phyloP scores from a whole-genome alignment of 2,329 filamentous ascomycete genomes.

The Thelonectria discophora region DNA sequence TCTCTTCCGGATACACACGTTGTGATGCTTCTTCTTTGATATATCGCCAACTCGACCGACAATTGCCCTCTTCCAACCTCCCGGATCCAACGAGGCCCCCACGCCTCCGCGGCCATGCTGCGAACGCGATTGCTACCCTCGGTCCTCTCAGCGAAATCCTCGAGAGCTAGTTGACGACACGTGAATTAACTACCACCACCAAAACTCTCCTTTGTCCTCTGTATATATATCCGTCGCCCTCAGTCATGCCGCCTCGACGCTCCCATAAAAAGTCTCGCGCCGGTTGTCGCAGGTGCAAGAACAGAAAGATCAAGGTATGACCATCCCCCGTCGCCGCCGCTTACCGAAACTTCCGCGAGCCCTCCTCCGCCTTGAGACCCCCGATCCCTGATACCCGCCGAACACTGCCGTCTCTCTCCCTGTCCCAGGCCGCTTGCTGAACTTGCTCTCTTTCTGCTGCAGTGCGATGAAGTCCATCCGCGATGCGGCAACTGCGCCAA shows the following conservation, averaged over 20 bases:
- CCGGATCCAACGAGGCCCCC: constrained; percentile 29
- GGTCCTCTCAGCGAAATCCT: constrained; percentile 38
- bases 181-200: constrained; percentile 25
- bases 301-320: constrained; percentile 73
- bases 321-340: background rate
- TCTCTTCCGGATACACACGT: too few relatives aligned
- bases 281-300: constrained; percentile 72
- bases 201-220: constrained; percentile 3
- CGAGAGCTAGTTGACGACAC: constrained; percentile 37
- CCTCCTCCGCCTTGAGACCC: constrained; percentile 14
- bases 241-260: constrained; percentile 68
- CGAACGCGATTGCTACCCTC: constrained; percentile 39
- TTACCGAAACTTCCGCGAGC: constrained; percentile 16
- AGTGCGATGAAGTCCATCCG: constrained; percentile 74
- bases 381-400: constrained; percentile 11
- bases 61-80: constrained; percentile 10
- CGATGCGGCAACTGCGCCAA: constrained; percentile 73
- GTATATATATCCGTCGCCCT: background rate
- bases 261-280: constrained; percentile 76
- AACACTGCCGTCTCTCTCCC: constrained; percentile 5
- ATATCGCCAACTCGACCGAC: constrained; percentile 23
- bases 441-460: constrained; percentile 21
- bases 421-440: constrained; percentile 27
- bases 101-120: constrained; percentile 46
- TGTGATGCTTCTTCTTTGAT: constrained; percentile 33